phyloP scores from a whole-genome alignment of 2,329 filamentous ascomycete genomes.

The Cercospora sp. region DNA sequence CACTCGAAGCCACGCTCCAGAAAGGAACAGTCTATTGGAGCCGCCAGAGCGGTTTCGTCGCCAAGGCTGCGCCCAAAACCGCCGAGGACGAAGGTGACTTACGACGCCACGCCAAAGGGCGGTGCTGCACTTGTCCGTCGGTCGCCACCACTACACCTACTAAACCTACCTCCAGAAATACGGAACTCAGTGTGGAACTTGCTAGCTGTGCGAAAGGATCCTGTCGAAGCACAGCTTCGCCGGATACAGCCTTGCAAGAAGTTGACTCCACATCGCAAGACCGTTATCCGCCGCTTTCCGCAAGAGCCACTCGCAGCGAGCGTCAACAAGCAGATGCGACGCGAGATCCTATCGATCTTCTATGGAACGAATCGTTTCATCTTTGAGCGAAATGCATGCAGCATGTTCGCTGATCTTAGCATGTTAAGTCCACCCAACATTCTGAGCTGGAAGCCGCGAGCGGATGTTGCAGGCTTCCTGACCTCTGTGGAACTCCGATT shows the following conservation, averaged over 20 bases:
- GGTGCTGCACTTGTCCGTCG: constrained; percentile 14
- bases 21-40: not conserved
- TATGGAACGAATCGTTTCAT: constrained; percentile 25
- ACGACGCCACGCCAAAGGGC: not conserved
- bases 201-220: constrained; percentile 18
- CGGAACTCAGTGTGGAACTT: constrained; percentile 25
- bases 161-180: constrained; percentile 26
- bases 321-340: constrained; percentile 25
- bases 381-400: constrained; percentile 23
- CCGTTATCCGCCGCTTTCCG: constrained; percentile 24
- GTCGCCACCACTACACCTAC: constrained; percentile 20
- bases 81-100: constrained; percentile 10
- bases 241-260: constrained; percentile 22
- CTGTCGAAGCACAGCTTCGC: constrained; percentile 26
- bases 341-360: constrained; percentile 27
- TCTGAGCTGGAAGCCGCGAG: constrained; percentile 20
- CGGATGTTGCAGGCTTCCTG: constrained; percentile 19
- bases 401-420: constrained; percentile 14
- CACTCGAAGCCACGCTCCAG: constrained; percentile 10
- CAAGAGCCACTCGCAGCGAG: constrained; percentile 19
- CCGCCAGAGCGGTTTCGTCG: not conserved
- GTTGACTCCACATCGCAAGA: constrained; percentile 9
- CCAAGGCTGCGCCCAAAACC: constrained; percentile 9
- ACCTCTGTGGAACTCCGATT: constrained; percentile 18
- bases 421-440: constrained; percentile 21